Conservation (phyloP, 495 filamentous ascomycete species). For the Podospora bellae-mahoneyi region DNA sequence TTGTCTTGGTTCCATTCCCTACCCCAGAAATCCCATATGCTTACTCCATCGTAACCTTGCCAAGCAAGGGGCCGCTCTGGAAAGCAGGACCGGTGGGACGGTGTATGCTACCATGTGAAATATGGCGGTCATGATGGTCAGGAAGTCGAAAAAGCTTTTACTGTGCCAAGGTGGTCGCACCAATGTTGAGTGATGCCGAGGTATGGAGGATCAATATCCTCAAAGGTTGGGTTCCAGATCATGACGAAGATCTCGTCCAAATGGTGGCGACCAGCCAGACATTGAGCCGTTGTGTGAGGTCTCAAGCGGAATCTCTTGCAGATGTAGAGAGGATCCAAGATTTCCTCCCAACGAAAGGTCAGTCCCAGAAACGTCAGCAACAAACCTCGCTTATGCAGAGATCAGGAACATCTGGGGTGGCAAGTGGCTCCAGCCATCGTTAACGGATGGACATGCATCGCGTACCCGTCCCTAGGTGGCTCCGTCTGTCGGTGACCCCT, state of each 20-base stretch:
- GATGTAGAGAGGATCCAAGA: neutral
- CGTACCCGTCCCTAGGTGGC: neutral
- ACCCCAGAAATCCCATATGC: neutral
- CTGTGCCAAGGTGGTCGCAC: too few relatives aligned
- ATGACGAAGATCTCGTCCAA: too few relatives aligned
- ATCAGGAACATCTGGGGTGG: neutral
- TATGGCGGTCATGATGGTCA: neutral
- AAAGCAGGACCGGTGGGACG: neutral
- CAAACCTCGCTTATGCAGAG: constrained; percentile 8
- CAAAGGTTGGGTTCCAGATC: too few relatives aligned
- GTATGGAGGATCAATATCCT: too few relatives aligned
- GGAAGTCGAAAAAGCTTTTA: too few relatives aligned
- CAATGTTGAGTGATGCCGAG: too few relatives aligned
- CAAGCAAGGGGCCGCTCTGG: neutral
- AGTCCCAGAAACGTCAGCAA: neutral
- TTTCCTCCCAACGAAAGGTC: neutral
- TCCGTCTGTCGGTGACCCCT: neutral
- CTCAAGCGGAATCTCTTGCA: neutral
- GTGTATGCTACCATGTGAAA: neutral
- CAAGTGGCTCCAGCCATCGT: neutral
- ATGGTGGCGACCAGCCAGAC: too few relatives aligned
- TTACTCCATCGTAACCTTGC: neutral
- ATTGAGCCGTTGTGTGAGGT: too few relatives aligned
- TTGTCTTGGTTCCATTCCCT: neutral
- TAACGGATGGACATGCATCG: constrained; percentile 1